Base-by-base conservation (phyloP, 2,329 filamentous ascomycete species). In the Ophiostoma angusticollis region DNA sequence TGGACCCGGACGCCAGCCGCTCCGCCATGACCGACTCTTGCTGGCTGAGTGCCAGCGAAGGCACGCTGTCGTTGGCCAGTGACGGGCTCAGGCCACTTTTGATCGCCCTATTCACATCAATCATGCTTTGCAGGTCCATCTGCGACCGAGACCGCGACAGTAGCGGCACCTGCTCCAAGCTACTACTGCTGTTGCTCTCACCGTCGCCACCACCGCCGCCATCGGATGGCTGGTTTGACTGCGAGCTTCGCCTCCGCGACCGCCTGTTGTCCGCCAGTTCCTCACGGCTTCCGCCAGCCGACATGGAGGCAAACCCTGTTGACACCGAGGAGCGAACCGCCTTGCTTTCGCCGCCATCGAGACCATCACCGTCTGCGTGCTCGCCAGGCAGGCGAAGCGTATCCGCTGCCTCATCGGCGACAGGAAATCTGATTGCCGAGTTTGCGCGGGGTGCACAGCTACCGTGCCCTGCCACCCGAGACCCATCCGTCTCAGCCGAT, bases 121-220 rank as follows among this genome's bases (percentile, higher is more conserved):
- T 63, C 58, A 78, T 64, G 39, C 78, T 73, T 45, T 74, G 72
- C 9, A 78, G 55, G 19, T 74, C 71, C 3, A 65, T 68, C 30
- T 72, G 68, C 2, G 71, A 70, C 8, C 61, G 54, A 3, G 44
- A 38, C 31, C 33, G 54, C 16, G 57, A 54, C 18, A 67, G 55
- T 30, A 67, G 61, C 5, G 72, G 68, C 17, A 69, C 67, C 4
- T 82, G 53, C 3, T 71, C 73, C n/a, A 79, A 78, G 43, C 78
- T 83, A 34, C 83, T n/a, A n/a, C n/a, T n/a, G n/a, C n/a, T n/a
- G n/a, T n/a, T n/a, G n/a, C n/a, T n/a, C n/a, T n/a, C n/a, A n/a
- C n/a, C n/a, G n/a, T n/a, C n/a, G n/a, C n/a, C n/a, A n/a, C n/a
- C n/a, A n/a, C n/a, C 62, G 57, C 42, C 54, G 62, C 56, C 13